Evolutionary conservation across 768 basidiomycete species (phyloP), one percentile per base, ranked within the genome.

Genomic region (Baorangia bicolor): DNA sequence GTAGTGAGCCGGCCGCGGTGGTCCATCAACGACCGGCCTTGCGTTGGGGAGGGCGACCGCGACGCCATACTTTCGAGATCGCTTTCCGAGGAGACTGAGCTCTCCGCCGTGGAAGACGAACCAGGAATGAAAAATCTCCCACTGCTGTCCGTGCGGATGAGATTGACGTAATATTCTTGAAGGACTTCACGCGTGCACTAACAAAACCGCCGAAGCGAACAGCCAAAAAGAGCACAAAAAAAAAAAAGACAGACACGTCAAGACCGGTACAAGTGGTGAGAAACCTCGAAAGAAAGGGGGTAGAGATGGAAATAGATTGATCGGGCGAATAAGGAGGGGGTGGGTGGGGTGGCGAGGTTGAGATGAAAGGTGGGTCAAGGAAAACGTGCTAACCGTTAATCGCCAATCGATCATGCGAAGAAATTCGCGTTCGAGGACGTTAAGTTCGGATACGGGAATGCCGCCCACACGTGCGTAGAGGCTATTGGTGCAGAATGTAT

Each of bases 391-490:
- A 75, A 97, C 96, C 78, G 86, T 92, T 69, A 99, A 78, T 64
- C 87, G 82, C 96, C 97, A 99, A 67, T 97, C 93, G 54, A 97
- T 94, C 68, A 87, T 86, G 53, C 79, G 79, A 48, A 98, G 82
- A 71, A 99, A 94, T 72, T 98, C 96, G 70, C 92, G 81, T 76
- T 99, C 97, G 58, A 99, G 84, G 65, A 91, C 78, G 76, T 98
- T 96, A 72, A 98, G 84, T 75, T 99, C 96, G 56, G 81, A 79
- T 46, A 94, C 80, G 59, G 90, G 86, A 69, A 98, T 93, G 53
- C 97, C 97, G 64, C 97, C 97, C 31, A 99, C 95, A 73, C 88
- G 90, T 61, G 97, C 93, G 75, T 98, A 98, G 67, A 95, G 85
- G 53, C 81, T 84, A 72, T 98, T 98, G 45, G 92, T 93, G 75